These are phyloP conservation scores for Bipolaris zeicola DNA, from an alignment of 2,329 filamentous ascomycete species.

Conservation along the genomic window DNA sequence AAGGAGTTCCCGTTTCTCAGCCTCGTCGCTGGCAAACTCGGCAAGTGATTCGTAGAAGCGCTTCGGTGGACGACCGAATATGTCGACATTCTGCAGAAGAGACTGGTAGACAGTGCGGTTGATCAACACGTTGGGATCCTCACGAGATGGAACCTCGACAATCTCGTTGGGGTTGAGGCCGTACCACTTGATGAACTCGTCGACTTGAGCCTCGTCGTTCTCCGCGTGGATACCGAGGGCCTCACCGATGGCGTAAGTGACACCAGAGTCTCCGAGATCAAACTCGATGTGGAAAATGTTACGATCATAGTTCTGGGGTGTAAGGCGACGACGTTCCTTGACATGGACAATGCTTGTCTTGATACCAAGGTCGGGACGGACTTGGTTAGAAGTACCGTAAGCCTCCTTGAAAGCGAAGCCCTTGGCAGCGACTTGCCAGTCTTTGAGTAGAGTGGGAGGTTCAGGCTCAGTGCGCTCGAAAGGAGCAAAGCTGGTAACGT, in stretches of 20 bases:
- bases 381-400: constrained; percentile 71
- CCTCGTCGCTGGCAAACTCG: constrained; percentile 81
- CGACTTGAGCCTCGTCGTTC: constrained; percentile 80
- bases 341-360: constrained; percentile 89
- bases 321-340: constrained; percentile 93
- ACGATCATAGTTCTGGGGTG: constrained; percentile 85
- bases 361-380: constrained; percentile 84
- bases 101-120: constrained; percentile 93
- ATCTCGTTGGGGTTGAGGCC: constrained; percentile 80
- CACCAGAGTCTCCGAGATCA: constrained; percentile 85
- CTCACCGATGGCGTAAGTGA: constrained; percentile 97
- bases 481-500: constrained; percentile 78
- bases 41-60: constrained; percentile 94
- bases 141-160: constrained; percentile 88
- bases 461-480: constrained; percentile 80
- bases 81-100: constrained; percentile 89
- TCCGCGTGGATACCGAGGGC: constrained; percentile 95
- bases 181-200: constrained; percentile 88
- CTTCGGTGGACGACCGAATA: constrained; percentile 96
- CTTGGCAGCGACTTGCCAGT: constrained; percentile 86
- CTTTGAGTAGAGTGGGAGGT: constrained; percentile 67
- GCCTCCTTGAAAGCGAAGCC: constrained; percentile 93
- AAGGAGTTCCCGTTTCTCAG: constrained; percentile 79
- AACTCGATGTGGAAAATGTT: constrained; percentile 99
- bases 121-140: constrained; percentile 75